These are phyloP conservation scores for Tulasnella sp. DNA, from an alignment of 768 basidiomycete species.

Conservation along the genomic window DNA sequence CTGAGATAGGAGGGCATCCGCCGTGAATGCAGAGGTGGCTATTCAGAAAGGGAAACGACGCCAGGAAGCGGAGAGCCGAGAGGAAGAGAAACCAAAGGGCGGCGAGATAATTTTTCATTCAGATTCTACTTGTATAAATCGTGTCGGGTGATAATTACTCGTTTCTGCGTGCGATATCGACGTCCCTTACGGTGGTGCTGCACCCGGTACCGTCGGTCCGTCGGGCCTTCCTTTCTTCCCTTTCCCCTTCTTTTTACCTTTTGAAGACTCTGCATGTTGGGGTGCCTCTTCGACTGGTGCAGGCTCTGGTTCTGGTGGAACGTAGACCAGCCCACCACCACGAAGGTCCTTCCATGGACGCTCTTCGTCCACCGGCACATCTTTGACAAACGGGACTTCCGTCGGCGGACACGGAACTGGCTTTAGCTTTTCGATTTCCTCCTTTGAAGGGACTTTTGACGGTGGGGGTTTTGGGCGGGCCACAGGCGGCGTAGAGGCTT, in stretches of 20 bases:
- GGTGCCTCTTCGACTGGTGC: background rate
- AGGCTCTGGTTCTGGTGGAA: background rate
- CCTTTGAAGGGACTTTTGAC: background rate
- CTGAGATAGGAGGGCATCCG: background rate
- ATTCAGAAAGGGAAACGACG: background rate
- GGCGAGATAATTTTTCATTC: background rate
- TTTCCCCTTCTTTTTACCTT: background rate
- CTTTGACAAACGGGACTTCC: background rate
- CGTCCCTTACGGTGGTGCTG: background rate
- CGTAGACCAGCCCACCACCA: slow-evolving; percentile 1
- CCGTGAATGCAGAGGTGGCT: slow-evolving; percentile 25
- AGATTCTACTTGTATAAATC: background rate
- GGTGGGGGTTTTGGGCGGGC: background rate
- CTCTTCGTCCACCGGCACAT: background rate
- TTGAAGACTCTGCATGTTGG: background rate
- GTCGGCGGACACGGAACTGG: background rate
- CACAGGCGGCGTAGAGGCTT: background rate
- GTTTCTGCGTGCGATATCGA: background rate
- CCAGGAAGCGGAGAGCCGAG: background rate
- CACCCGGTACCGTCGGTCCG: background rate
- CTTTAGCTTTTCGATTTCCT: slow-evolving; percentile 9
- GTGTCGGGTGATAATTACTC: background rate
- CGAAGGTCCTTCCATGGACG: slow-evolving; percentile 12
- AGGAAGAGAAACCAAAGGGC: background rate
- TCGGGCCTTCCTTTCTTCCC: background rate